Base-by-base conservation (phyloP, 2,329 filamentous ascomycete genomes). In the Arthrobotrys megalospora region DNA sequence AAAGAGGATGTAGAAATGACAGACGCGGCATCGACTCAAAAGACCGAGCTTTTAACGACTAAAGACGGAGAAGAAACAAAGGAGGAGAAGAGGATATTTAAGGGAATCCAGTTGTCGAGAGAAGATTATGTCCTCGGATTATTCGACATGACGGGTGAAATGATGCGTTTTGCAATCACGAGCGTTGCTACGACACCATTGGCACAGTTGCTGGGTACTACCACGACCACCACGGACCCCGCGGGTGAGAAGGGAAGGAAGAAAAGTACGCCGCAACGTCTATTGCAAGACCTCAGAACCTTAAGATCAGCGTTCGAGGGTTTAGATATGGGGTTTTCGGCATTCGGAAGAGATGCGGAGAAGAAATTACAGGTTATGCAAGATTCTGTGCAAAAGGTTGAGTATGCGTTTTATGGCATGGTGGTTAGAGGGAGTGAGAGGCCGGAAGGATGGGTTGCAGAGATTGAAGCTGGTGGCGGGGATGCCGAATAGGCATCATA, bases 91-190 rank as follows among this genome's bases (percentile, higher is more conserved):
- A 80, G 81, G 11, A 72, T 86, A 1, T 84, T 86, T 0, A 83
- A 85, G 0, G 87, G 87, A 0, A 88, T 97, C 1, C 82, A 87
- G 0, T 86, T 97, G 19, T 93, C 92, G 0, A 88, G 90, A 28
- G 90, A 95, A 69, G 96, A 99, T 84, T 98, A 97, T 83, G 85
- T 97, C 73, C 91, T 96, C 80, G 96, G 95, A 7, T 85, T 99
- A 1, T 97, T 97, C 82, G 96, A 99, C 84, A 89, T 98, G 81
- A 94, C 94, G 0, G 96, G 96, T 45, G 96, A 99, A 86, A 88
- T 98, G 86, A 99, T 99, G 96, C 89, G 94, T 34, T 98, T 97
- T 85, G 94, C 93, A 0, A 96, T 97, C 63, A 94, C 94, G 5
- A 90, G 91, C 28, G 92, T 97, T 83, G 94, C 94, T 0, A 92